Evolutionary conservation across 106 monocot genomes (phyloP).

Genomic region (Xerophyta viscosa): DNA sequence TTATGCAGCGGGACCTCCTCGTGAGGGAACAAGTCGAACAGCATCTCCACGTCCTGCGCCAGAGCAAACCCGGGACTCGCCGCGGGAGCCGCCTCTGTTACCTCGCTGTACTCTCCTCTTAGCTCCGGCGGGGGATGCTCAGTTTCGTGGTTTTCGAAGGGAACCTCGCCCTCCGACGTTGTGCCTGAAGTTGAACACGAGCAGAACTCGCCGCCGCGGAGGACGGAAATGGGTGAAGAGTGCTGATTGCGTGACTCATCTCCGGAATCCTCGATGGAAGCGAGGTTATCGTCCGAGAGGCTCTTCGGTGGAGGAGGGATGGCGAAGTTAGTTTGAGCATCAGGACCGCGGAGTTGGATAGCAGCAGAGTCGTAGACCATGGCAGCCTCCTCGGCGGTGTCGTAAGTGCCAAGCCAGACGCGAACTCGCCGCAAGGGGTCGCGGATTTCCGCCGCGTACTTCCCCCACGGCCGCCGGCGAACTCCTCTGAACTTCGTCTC

Average conservation of each 20-base stretch:
- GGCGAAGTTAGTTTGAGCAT: slow-evolving; percentile 59
- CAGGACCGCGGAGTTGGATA: slow-evolving; percentile 57
- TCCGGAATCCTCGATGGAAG: slow-evolving; percentile 24
- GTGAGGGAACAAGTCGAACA: slow-evolving; percentile 12
- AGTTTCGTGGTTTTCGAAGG: neutral
- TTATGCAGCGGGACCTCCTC: slow-evolving; percentile 25
- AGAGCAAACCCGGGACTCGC: neutral
- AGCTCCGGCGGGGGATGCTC: neutral
- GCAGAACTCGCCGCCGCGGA: slow-evolving; percentile 20
- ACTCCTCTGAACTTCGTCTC: slow-evolving; percentile 46
- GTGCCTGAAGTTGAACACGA: neutral
- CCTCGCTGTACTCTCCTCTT: neutral
- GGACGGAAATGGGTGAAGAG: slow-evolving; percentile 42
- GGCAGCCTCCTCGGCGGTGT: slow-evolving; percentile 63
- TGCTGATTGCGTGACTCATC: slow-evolving; percentile 28
- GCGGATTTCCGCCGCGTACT: slow-evolving; percentile 70
- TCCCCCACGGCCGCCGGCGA: slow-evolving; percentile 58
- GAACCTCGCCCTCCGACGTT: neutral
- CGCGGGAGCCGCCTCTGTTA: too few species aligned
- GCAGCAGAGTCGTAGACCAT: slow-evolving; percentile 66
- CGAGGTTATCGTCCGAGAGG: slow-evolving; percentile 1
- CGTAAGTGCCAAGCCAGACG: slow-evolving; percentile 61
- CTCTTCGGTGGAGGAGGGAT: slow-evolving; percentile 1
- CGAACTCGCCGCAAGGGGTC: slow-evolving; percentile 46
- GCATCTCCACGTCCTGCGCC: slow-evolving; percentile 1